Base-by-base conservation (phyloP, 2,329 filamentous ascomycete genomes). In the Penicillium sp. region DNA sequence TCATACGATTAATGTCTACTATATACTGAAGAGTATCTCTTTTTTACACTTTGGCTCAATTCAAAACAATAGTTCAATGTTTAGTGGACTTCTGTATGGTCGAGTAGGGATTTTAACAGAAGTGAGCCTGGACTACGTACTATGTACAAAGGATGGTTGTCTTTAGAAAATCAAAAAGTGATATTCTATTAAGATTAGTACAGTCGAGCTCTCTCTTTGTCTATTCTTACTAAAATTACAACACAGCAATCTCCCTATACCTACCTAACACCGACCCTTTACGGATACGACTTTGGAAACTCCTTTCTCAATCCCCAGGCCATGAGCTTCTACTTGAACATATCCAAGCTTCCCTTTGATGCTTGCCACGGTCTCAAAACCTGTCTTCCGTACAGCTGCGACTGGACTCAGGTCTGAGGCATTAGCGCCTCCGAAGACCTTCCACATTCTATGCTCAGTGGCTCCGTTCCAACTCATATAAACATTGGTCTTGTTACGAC, bases 391-490 rank as follows among this genome's bases (percentile, higher is more conserved):
- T 13, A 3, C 4, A 2, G 21, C n/a, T 2, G n/a, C 32, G 6
- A 46, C 25, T 12, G 25, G 49, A 12, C 6, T 10, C n/a, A 46
- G 40, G 13, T 23, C n/a, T 16, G 4, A 18, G 3, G 9, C 25
- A 29, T 5, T 46, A 15, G 16, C 10, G 4, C 32, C 40, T 6
- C 40, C 49, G 23, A 51, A 51, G 4, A 65, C 50, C 49, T 60
- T 62, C 60, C 64, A 65, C 18, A 56, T 46, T 35, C 57, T 27
- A 16, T 65, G 56, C 52, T 72, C 71, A 10, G 72, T 74, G 7
- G 72, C 72, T 15, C 72, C 72, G 50, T 72, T 71, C 72, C 72
- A 75, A 53, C 72, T 74, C 60, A 73, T 72, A 60, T 71, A 69
- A 9, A 72, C 63, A 46, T 61, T 58, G 6, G 56, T 60, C 51